A percentile compares a stretch with the other conserved stretches of the same genome.
Conservation (phyloP, 1,284 basidiomycete species). For the Leccinum pallidistipes region DNA sequence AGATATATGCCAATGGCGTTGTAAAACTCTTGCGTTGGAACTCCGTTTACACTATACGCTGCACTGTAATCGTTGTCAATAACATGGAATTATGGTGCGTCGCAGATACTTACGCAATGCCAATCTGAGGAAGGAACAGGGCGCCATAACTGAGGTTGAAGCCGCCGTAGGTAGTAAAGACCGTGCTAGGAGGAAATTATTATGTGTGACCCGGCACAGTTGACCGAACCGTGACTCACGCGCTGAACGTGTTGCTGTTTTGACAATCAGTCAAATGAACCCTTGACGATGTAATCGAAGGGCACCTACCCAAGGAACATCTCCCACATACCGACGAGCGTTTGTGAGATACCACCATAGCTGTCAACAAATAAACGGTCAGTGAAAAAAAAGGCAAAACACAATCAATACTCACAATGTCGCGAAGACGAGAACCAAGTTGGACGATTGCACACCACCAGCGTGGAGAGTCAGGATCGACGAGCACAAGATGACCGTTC, state of each 20-base stretch:
- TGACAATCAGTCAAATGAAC: constrained; percentile 5
- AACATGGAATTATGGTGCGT: neutral
- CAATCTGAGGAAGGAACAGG: constrained; percentile 28
- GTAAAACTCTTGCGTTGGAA: constrained; percentile 25
- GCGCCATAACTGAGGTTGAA: constrained; percentile 33
- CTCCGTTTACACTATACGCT: constrained; percentile 26
- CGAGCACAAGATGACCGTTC: constrained; percentile 33
- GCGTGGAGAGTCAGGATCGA: constrained; percentile 26
- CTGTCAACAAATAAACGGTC: constrained; percentile 9
- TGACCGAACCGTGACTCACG: constrained; percentile 18
- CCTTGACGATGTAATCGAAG: neutral
- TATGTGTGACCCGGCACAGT: neutral
- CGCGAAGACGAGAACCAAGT: constrained; percentile 32
- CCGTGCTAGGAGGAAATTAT: constrained; percentile 17
- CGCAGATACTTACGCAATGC: constrained; percentile 24
- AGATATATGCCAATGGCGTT: constrained; percentile 31
- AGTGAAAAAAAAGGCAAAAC: neutral
- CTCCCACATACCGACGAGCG: constrained; percentile 34
- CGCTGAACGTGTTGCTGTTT: constrained; percentile 28
- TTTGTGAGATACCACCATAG: constrained; percentile 33
- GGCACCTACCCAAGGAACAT: constrained; percentile 31
- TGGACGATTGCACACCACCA: constrained; percentile 21
- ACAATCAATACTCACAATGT: constrained; percentile 24
- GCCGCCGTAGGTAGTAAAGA: constrained; percentile 31
- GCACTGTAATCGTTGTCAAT: constrained; percentile 17